Percentiles rank a stretch among this genome's conserved stretches.
These are phyloP conservation scores for Erysimum cheiranthoides DNA, from an alignment of 345 rosid species.

Conservation along the genomic window DNA sequence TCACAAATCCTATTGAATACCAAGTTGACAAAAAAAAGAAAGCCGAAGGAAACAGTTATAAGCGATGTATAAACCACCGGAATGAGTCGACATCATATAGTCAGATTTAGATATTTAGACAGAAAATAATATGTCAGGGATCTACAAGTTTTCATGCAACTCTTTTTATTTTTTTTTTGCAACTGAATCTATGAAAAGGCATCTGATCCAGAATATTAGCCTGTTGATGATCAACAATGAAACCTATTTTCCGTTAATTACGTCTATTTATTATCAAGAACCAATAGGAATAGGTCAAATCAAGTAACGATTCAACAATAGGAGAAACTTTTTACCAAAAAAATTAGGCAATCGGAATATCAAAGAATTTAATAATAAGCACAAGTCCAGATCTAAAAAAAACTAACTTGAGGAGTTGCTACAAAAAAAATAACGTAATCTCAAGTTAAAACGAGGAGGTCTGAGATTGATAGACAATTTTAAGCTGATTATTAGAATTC, in stretches of 20 bases:
- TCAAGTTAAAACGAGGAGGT: background rate
- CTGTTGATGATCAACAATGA: background rate
- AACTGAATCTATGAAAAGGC: slow-evolving; percentile 16
- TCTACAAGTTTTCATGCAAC: slow-evolving; percentile 7
- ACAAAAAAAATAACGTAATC: too few species aligned
- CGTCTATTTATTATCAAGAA: background rate
- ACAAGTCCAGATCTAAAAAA: slow-evolving; percentile 27
- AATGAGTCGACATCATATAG: slow-evolving; percentile 8
- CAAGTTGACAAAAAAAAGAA: slow-evolving; percentile 12
- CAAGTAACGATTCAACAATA: background rate
- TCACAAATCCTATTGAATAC: background rate
- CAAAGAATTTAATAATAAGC: background rate
- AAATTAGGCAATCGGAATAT: background rate
- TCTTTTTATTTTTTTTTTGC: background rate
- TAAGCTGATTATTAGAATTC: background rate
- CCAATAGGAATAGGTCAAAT: slow-evolving; percentile 26
- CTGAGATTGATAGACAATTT: background rate
- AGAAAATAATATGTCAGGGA: background rate
- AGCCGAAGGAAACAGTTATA: background rate
- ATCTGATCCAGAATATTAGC: background rate
- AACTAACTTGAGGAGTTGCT: too few species aligned
- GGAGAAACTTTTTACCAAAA: background rate
- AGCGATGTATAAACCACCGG: background rate
- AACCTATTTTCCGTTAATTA: background rate
- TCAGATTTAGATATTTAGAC: background rate